Conservation (phyloP, 2,329 filamentous ascomycete species). For the Exophiala calicioides region DNA sequence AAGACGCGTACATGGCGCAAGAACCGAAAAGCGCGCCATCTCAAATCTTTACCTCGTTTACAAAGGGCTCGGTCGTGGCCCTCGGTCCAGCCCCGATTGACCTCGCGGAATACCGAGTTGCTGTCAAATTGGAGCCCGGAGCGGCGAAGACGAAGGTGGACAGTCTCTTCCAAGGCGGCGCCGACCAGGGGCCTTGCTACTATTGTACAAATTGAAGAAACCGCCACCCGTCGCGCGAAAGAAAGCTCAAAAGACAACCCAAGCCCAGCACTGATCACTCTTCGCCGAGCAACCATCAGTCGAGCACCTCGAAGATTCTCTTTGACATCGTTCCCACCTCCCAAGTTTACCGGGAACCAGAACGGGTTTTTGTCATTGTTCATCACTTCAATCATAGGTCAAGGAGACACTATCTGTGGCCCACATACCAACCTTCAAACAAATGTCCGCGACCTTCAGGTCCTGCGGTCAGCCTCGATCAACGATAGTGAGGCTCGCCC, state of each 20-base stretch:
- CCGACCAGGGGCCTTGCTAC: conserved; percentile 24
- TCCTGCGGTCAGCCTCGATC: conserved; percentile 7
- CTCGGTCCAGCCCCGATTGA: conserved; percentile 14
- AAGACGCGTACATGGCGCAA: background rate
- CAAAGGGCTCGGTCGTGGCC: conserved; percentile 16
- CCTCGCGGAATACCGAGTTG: conserved; percentile 5
- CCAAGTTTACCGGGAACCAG: conserved; percentile 22
- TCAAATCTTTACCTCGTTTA: background rate
- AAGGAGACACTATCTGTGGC: conserved; percentile 2
- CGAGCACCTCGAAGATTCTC: conserved; percentile 14
- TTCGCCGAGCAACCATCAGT: conserved; percentile 27
- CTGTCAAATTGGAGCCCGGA: conserved; percentile 3
- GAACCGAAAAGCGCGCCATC: background rate
- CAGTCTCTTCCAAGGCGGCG: conserved; percentile 24
- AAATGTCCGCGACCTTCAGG: background rate
- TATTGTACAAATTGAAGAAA: conserved; percentile 19
- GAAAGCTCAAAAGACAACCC: conserved; percentile 3
- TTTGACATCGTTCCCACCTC: conserved; percentile 29
- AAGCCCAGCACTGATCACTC: conserved; percentile 32
- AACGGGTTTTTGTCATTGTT: conserved; percentile 25
- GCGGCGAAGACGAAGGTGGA: conserved; percentile 24
- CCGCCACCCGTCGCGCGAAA: conserved; percentile 1
- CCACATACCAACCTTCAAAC: background rate
- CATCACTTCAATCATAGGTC: conserved; percentile 22
- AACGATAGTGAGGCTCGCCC: conserved; percentile 15